A percentile compares a stretch with the other conserved stretches of the same genome.
These are phyloP conservation scores for Cyberlindnera xylosilytica DNA, from an alignment of 805 yeast species.

Conservation along the genomic window DNA sequence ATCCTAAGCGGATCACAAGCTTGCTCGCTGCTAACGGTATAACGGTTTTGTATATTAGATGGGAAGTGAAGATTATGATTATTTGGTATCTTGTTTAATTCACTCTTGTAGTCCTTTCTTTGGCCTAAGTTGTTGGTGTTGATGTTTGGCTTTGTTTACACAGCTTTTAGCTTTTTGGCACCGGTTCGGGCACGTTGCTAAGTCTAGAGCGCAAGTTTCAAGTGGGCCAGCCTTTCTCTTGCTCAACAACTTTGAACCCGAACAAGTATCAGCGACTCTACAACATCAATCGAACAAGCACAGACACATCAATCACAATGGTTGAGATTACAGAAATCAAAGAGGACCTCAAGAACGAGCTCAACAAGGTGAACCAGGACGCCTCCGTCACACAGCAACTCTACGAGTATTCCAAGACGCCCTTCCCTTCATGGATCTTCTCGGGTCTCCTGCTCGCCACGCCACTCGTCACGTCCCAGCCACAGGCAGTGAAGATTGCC, in stretches of 20 bases:
- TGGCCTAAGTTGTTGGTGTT: background rate
- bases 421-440: slow-evolving; percentile 45
- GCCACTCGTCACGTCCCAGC: slow-evolving; percentile 35
- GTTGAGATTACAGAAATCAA: slow-evolving; percentile 25
- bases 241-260: no score
- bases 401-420: slow-evolving; percentile 38
- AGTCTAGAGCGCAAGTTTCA: background rate
- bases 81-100: background rate
- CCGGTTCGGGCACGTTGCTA: background rate
- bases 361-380: slow-evolving; percentile 8
- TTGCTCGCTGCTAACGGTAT: slow-evolving; percentile 6
- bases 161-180: no score
- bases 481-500: slow-evolving; percentile 12
- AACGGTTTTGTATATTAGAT: slow-evolving; percentile 10
- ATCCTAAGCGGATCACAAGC: slow-evolving; percentile 44
- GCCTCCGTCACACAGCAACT: slow-evolving; percentile 20
- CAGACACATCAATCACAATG: slow-evolving; percentile 16
- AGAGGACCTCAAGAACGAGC: slow-evolving; percentile 17
- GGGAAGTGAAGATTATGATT: slow-evolving; percentile 2
- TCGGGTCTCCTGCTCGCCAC: slow-evolving; percentile 36
- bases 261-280: no score
- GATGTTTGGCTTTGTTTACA: no score
- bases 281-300: no score
- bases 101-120: background rate
- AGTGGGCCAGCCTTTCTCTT: no score